Conservation (phyloP, 345 rosid genomes). For the Dipteronia sinensis region DNA sequence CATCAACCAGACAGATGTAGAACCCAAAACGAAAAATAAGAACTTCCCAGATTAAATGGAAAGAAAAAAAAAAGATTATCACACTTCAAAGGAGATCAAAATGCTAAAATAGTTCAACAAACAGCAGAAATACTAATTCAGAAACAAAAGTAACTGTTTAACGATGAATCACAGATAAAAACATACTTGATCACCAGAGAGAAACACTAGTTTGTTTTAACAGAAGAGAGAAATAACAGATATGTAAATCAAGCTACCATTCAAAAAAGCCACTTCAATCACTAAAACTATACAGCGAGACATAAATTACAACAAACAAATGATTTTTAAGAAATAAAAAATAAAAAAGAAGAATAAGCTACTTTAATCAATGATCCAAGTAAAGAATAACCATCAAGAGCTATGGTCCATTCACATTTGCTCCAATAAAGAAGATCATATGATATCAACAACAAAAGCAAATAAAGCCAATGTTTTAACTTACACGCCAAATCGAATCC, state of each 20-base stretch:
- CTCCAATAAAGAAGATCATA: slow-evolving; percentile 15
- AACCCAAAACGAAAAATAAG: background rate
- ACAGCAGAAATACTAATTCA: background rate
- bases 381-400: slow-evolving; percentile 40
- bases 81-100: slow-evolving; percentile 1
- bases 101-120: background rate
- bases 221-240: slow-evolving; percentile 1
- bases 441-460: background rate
- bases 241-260: background rate
- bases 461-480: slow-evolving; percentile 24
- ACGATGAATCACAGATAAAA: background rate
- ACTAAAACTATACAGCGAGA: background rate
- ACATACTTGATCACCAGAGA: slow-evolving; percentile 4
- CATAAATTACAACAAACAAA: background rate
- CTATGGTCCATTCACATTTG: slow-evolving; percentile 19
- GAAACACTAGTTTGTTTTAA: background rate
- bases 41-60: background rate
- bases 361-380: slow-evolving; percentile 37
- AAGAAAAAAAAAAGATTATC: background rate
- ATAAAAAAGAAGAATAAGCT: background rate
- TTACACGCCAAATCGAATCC: slow-evolving; percentile 34
- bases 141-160: background rate
- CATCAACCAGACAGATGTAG: background rate
- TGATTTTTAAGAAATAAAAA: background rate
- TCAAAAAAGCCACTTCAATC: slow-evolving; percentile 22